Base-by-base conservation (phyloP, 371 early-diverging fungal genomes). In the Syncephalastrum sp. region DNA sequence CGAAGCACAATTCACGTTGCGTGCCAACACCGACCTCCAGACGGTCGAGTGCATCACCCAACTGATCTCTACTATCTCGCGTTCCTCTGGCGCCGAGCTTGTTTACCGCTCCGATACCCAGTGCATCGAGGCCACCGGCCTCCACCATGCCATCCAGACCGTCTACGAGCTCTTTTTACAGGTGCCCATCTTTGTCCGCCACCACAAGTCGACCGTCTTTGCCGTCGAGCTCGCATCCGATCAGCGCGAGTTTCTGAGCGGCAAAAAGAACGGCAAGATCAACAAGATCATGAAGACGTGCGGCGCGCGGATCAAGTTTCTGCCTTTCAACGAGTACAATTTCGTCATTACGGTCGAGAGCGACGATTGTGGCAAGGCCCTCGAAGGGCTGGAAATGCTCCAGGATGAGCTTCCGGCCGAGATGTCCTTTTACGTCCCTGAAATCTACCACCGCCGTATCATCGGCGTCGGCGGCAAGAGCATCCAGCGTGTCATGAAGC, bases 391-490 rank as follows among this genome's bases (percentile, higher is more conserved):
- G 17, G 62, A 61, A 0, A 47, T 89, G 69, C 68, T 89, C 1
- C 83, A 88, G 61, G 87, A 87, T 48, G 91, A 91, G 63, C 67
- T 89, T 10, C 91, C 91, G 0, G 90, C 88, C 8, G 90, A 90
- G 56, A 82, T 85, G 43, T 82, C 84, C 24, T 94, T 94, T 65
- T 82, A 80, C 70, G 81, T 94, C 4, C 89, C 92, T 53, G 91
- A 91, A 61, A 75, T 82, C 12, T 86, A 83, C 64, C 95, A 94
- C 73, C 93, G 92, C 65, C 82, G 91, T 25, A 91, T 94, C 56
- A 94, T 94, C 53, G 95, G 95, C 15, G 88, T 87, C 19, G 91
- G 90, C 5, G 95, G 95, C 63, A 92, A 91, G 65, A 90, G 91
- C 69, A 93, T 94, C 48, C 92, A 93, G 61, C 75, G 86, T 50